Evolutionary conservation across 2,329 filamentous ascomycete species (phyloP).

Genomic region (Zasmidium cellare): DNA sequence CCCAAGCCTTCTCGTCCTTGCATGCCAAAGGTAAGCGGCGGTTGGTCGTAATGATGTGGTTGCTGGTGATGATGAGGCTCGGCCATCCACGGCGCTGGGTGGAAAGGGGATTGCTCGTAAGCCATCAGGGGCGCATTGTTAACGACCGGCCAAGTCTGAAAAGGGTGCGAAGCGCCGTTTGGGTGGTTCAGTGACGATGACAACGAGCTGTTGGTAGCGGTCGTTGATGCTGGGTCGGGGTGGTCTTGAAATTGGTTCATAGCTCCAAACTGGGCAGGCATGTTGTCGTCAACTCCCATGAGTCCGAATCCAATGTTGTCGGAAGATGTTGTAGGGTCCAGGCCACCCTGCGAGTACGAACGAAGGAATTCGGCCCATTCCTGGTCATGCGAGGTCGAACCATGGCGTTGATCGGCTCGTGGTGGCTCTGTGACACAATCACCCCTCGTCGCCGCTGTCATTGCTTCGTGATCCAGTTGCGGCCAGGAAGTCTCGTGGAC

Average conservation of each 20-base stretch:
- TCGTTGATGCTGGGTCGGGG: slow-evolving; percentile 12
- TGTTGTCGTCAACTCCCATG: slow-evolving; percentile 15
- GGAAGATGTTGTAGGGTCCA: slow-evolving; percentile 8
- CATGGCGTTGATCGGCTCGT: slow-evolving; percentile 16
- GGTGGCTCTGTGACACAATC: slow-evolving; percentile 17
- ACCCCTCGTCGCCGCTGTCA: slow-evolving; percentile 18
- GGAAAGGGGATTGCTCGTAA: slow-evolving; percentile 13
- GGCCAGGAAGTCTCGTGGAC: slow-evolving; percentile 17
- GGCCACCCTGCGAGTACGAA: slow-evolving; percentile 11
- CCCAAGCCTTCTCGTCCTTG: slow-evolving; percentile 14
- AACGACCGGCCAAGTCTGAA: slow-evolving; percentile 16
- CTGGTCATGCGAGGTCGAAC: slow-evolving; percentile 20
- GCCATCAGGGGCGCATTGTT: slow-evolving; percentile 6
- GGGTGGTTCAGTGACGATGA: slow-evolving; percentile 17
- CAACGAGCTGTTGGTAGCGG: slow-evolving; percentile 11
- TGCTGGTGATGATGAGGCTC: slow-evolving; percentile 15
- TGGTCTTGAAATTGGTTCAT: slow-evolving; percentile 15
- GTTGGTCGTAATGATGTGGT: not conserved
- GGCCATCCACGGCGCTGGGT: slow-evolving; percentile 16
- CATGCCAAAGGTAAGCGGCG: slow-evolving; percentile 11
- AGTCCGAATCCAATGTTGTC: slow-evolving; percentile 16
- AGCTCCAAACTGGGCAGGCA: slow-evolving; percentile 15
- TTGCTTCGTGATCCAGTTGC: slow-evolving; percentile 14
- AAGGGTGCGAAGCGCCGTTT: slow-evolving; percentile 9
- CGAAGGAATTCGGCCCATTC: slow-evolving; percentile 20